Conservation (phyloP, 1,284 basidiomycete species). For the Melampsora abietis-canadensis region DNA sequence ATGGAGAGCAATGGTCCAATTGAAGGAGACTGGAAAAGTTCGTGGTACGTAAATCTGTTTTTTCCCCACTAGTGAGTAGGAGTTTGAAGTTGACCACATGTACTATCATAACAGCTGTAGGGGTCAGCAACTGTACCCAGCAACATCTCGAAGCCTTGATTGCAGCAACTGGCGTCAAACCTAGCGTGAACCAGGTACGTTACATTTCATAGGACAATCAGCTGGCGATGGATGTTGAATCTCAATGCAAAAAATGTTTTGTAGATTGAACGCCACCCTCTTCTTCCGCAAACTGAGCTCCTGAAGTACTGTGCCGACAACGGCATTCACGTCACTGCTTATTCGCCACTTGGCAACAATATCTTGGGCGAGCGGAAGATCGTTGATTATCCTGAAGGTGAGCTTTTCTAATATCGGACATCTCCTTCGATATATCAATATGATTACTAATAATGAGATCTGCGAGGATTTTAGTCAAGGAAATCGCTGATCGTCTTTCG, state of each 20-base stretch:
- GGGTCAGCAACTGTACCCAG: conserved; percentile 52
- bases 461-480: conserved; percentile 43
- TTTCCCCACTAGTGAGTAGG: not conserved
- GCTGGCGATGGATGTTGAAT: not conserved
- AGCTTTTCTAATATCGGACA: not conserved
- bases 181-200: conserved; percentile 52
- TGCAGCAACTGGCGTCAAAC: conserved; percentile 51
- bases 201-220: not conserved
- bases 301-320: conserved; percentile 29
- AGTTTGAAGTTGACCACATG: not conserved
- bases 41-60: conserved; percentile 47
- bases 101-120: conserved; percentile 34
- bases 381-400: conserved; percentile 42
- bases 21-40: conserved; percentile 52
- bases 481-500: conserved; percentile 50
- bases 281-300: conserved; percentile 36
- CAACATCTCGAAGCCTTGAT: conserved; percentile 51
- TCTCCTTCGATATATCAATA: not conserved
- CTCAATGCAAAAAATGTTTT: not conserved
- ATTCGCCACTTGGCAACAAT: conserved; percentile 55
- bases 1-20: conserved; percentile 52
- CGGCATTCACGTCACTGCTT: conserved; percentile 53
- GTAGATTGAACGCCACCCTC: conserved; percentile 42
- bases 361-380: conserved; percentile 44
- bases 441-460: not conserved